Evolutionary conservation across 805 yeast genomes (phyloP), one percentile per base, ranked within the genome.

Genomic region (Myxozyma geophila): DNA sequence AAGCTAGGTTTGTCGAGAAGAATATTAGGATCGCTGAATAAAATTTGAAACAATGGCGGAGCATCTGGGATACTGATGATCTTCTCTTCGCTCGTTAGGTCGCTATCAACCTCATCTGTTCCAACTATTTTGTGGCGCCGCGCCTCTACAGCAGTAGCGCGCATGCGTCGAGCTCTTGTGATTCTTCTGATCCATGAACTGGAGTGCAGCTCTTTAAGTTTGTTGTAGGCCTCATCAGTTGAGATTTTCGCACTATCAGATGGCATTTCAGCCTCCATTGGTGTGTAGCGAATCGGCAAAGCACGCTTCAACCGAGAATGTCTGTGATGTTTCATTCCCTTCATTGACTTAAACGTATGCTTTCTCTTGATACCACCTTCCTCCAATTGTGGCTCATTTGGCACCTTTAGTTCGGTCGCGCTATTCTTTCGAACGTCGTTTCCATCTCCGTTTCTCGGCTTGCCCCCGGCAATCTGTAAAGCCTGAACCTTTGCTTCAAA

Each of bases 131-230:
- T 41, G 13, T 35, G 35, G n/a, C 69, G 46, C 13, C 59, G 51
- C 17, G 60, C 15, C 39, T 58, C 63, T 8, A 82, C 76, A 3
- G 81, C 78, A 40, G 78, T 77, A 2, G 73, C 72, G 61, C 74
- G 70, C 12, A 65, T 54, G 3, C 61, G 54, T 2, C 76, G 67
- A 2, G 77, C 78, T 15, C 62, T 79, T 40, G 79, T 79, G 6
- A 90, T 84, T 56, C 89, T 80, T 28, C 82, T 76, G 23, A 90
- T 82, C 98, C 98, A 92, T 0, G 90, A 85, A 19, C 76, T 75
- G 0, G 89, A 82, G 28, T 86, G 79, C 58, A 81, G 78, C 59
- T 80, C 78, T 46, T 81, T 74, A 23, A 89, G 71, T 23, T 74
- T 70, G 28, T 76, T 64, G 2, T 76, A 71, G 6, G 81, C 77